Evolutionary conservation across 148 eudicot species (phyloP).

Genomic region (Rhododendron kiyosumense): DNA sequence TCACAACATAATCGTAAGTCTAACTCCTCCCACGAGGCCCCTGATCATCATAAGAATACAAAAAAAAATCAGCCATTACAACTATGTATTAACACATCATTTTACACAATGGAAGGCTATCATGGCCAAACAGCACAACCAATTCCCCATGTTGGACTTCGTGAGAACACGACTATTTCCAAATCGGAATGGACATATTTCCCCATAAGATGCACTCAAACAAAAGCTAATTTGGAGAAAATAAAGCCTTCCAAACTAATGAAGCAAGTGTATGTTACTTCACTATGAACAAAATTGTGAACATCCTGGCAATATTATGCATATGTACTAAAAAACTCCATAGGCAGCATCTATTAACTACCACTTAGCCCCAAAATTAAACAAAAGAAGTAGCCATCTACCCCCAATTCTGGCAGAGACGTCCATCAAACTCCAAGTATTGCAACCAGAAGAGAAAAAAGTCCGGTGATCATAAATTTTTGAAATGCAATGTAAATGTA

Average conservation of each 20-base stretch:
- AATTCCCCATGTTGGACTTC: not conserved
- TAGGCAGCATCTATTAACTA: not conserved
- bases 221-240: not conserved
- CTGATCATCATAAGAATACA: not conserved
- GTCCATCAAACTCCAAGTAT: not conserved
- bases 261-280: not conserved
- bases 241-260: not conserved
- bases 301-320: not conserved
- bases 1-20: conserved; percentile 15
- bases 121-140: not conserved
- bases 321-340: not conserved
- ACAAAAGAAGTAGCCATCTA: not conserved
- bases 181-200: not conserved
- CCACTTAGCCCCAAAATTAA: not conserved
- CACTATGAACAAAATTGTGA: not conserved
- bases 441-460: not conserved
- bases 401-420: not conserved
- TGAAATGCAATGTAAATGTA: not conserved
- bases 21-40: conserved; percentile 31
- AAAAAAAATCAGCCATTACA: too few relatives aligned
- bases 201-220: not conserved
- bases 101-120: not conserved
- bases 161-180: not conserved
- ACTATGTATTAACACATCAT: too few relatives aligned
- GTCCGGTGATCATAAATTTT: not conserved